Conservation (phyloP, 306 rosid genomes). For the Nissolia schottii region DNA sequence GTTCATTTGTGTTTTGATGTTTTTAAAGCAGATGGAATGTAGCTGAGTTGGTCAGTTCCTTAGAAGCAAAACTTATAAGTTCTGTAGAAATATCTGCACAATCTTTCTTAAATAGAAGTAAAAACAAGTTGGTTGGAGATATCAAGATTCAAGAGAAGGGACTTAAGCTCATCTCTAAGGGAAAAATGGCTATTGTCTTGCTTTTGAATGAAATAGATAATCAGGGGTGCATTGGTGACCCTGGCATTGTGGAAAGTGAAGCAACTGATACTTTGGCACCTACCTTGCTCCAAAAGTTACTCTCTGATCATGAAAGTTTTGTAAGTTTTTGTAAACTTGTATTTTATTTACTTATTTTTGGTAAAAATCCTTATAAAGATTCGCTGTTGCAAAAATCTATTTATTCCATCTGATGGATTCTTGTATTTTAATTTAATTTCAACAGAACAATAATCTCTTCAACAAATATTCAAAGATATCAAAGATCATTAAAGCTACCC, state of each 20-base stretch:
- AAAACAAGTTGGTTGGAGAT: constrained; percentile 40
- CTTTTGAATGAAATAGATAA: constrained; percentile 46
- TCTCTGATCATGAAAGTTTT: constrained; percentile 44
- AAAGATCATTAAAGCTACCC: background rate
- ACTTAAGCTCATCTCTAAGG: constrained; percentile 52
- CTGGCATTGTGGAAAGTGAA: constrained; percentile 31
- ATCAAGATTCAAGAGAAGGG: constrained; percentile 52
- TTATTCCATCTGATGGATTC: background rate
- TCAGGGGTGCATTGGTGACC: constrained; percentile 22
- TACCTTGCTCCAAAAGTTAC: constrained; percentile 44
- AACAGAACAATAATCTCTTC: constrained; percentile 1
- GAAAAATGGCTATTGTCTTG: constrained; percentile 74
- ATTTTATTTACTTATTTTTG: background rate
- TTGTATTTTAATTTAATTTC: constrained; percentile 1
- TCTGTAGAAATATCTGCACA: constrained; percentile 47
- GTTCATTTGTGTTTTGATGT: constrained; percentile 21
- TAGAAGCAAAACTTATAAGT: constrained; percentile 34
- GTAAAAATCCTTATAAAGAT: background rate
- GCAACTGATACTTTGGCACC: constrained; percentile 31
- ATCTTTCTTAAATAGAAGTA: constrained; percentile 42
- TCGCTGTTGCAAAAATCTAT: background rate
- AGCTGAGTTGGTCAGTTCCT: constrained; percentile 47
- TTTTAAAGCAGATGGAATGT: constrained; percentile 61
- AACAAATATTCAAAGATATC: constrained; percentile 4
- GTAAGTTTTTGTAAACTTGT: constrained; percentile 47